Conservation (phyloP, 1,284 basidiomycete genomes). For the Trametes polyzona region DNA sequence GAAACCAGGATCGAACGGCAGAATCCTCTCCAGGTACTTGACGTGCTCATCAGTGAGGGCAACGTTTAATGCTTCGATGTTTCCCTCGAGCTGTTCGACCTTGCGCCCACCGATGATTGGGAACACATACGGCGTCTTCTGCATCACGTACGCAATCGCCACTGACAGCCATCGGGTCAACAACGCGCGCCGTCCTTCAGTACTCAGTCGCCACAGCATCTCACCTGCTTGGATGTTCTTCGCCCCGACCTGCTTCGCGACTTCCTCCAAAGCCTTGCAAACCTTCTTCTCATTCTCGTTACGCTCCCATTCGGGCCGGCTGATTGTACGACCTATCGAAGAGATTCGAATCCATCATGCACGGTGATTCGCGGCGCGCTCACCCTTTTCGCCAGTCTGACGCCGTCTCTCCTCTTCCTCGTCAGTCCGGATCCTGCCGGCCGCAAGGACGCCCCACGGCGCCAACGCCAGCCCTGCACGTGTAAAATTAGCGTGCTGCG, state of each 20-base stretch:
- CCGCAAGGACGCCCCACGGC: conserved; percentile 55
- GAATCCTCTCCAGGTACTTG: conserved; percentile 43
- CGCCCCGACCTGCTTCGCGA: conserved; percentile 47
- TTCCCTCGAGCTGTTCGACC: conserved; percentile 50
- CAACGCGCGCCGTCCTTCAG: no score
- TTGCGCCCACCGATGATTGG: conserved; percentile 51
- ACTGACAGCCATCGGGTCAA: conserved; percentile 37
- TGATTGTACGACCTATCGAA: conserved; percentile 32
- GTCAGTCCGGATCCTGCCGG: conserved; percentile 51
- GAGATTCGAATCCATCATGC: not conserved
- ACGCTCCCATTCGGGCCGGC: conserved; percentile 43
- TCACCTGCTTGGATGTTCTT: conserved; percentile 31
- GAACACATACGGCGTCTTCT: conserved; percentile 53
- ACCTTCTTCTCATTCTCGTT: conserved; percentile 45
- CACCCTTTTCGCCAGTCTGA: conserved; percentile 47
- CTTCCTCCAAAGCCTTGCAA: conserved; percentile 48
- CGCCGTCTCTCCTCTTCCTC: conserved; percentile 48
- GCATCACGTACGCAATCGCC: conserved; percentile 54
- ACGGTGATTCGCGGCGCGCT: not conserved
- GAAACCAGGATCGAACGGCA: conserved; percentile 50
- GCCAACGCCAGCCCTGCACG: conserved; percentile 47
- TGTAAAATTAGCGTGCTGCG: not conserved
- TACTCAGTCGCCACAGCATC: not conserved
- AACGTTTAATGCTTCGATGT: conserved; percentile 52
- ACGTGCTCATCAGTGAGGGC: conserved; percentile 48